Evolutionary conservation across 2,329 filamentous ascomycete genomes (phyloP), one percentile per base, ranked within the genome.

Genomic region (Dactylellina haptotyla): DNA sequence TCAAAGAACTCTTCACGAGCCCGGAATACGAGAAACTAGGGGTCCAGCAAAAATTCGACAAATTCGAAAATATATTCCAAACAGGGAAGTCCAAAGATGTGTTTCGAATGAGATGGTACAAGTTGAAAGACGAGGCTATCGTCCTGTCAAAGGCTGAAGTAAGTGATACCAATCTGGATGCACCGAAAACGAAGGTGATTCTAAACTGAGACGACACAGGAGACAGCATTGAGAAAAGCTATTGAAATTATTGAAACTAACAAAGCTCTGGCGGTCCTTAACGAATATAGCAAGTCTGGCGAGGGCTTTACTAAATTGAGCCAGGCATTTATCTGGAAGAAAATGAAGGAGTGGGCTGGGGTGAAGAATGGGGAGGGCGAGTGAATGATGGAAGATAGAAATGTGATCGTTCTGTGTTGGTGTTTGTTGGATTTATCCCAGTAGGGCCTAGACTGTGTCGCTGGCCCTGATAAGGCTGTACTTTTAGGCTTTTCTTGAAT

Each of bases 341-440:
- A 51, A 37, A 62, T 69, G 25, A 61, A 61, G n/a, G 64, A 69
- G 37, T 67, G 63, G 63, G 25, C n/a, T n/a, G n/a, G n/a, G n/a
- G 32, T 6, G 32, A 34, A 14, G 32, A 34, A 34, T 6, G 6
- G 32, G 32, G 32, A 34, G 6, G 14, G 6, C 32, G 14, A 34
- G 32, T 6, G 14, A 34, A 34, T 6, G 32, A 34, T n/a, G n/a
- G n/a, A 34, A 14, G 6, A 6, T 34, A 6, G 32, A 34, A 34
- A 6, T 34, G 6, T 6, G 32, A 34, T 14, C 14, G 6, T 34
- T 34, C 32, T 34, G 32, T 14, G 32, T 34, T 34, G 32, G 14
- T 34, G 32, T 34, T 34, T 6, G 32, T 6, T 14, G 6, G 6
- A 6, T 34, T 14, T 34, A 34, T 6, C 32, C 6, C 32, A 34